Evolutionary conservation across 2,329 filamentous ascomycete species (phyloP).

Genomic region (Xylaria sp.): DNA sequence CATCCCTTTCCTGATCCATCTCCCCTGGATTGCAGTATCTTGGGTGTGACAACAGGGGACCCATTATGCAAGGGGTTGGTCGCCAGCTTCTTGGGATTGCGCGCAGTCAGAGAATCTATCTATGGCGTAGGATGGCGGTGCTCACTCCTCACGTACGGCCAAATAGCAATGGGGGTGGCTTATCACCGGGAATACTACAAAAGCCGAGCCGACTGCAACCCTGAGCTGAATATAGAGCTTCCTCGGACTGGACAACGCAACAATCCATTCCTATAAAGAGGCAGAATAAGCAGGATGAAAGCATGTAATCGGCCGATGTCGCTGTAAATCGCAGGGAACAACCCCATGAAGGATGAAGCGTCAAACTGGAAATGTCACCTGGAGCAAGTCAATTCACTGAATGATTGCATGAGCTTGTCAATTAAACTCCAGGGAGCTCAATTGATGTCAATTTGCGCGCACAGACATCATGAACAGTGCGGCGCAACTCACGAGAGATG

Average conservation of each 20-base stretch:
- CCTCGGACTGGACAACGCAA: conserved; percentile 14
- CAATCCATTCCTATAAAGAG: conserved; percentile 6
- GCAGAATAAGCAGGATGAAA: conserved; percentile 7
- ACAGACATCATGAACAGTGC: conserved; percentile 18
- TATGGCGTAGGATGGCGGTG: conserved; percentile 31
- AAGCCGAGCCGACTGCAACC: conserved; percentile 24
- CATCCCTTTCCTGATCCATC: conserved; percentile 15
- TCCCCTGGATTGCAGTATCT: conserved; percentile 36
- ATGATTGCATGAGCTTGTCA: conserved; percentile 11
- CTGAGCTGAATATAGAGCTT: conserved; percentile 30
- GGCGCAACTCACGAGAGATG: conserved; percentile 16
- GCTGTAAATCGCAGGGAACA: conserved; percentile 19
- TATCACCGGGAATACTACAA: conserved; percentile 23
- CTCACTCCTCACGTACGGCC: conserved; percentile 19
- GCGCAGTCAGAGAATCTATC: conserved; percentile 30
- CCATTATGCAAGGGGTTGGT: conserved; percentile 47
- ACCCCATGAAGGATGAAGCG: conserved; percentile 1
- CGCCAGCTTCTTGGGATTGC: conserved; percentile 32
- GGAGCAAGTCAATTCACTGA: conserved; percentile 20
- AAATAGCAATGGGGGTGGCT: conserved; percentile 36
- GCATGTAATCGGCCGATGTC: conserved; percentile 27
- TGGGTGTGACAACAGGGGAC: conserved; percentile 47
- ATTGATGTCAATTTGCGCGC: conserved; percentile 23
- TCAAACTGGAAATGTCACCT: not conserved
- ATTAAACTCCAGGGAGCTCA: conserved; percentile 3